A percentile compares a stretch with the other conserved stretches of the same genome.
These are phyloP conservation scores for Boletus pseudo-olivaceus DNA, from an alignment of 768 basidiomycete species.

Conservation along the genomic window DNA sequence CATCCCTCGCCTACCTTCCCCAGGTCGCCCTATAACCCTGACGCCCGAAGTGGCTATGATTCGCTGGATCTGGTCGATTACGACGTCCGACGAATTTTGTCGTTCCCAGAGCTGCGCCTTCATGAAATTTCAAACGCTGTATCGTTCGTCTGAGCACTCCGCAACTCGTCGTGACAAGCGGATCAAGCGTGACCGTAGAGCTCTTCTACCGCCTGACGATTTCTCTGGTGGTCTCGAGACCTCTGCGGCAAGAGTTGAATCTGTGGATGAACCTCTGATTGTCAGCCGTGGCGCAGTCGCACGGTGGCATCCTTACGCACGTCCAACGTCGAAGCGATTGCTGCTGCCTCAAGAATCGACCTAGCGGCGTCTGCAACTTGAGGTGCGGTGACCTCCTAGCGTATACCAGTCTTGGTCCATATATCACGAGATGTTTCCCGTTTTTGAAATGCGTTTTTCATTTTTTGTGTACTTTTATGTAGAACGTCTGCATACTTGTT, in stretches of 20 bases:
- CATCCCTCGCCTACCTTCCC: conserved; percentile 28
- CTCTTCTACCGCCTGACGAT: conserved; percentile 20
- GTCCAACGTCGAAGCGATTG: conserved; percentile 13
- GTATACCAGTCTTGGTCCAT: not conserved
- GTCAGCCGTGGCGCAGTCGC: not conserved
- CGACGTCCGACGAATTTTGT: conserved; percentile 10
- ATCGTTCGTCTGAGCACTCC: not conserved
- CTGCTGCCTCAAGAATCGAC: conserved; percentile 17
- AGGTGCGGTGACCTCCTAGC: not conserved
- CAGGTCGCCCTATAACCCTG: conserved; percentile 13
- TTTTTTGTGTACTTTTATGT: not conserved
- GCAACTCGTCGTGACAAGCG: conserved; percentile 6
- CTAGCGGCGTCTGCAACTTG: not conserved
- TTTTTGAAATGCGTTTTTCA: not conserved
- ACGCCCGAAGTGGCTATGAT: conserved; percentile 19
- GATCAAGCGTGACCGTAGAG: conserved; percentile 1
- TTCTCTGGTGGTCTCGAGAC: not conserved
- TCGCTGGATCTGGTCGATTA: conserved; percentile 22
- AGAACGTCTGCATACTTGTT: not conserved
- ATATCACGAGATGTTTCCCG: not conserved
- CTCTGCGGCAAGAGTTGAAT: not conserved
- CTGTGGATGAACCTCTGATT: conserved; percentile 18
- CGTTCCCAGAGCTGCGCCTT: not conserved
- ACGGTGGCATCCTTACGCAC: conserved; percentile 20
- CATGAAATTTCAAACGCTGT: not conserved